These are phyloP conservation scores for Colletotrichum theobromicola DNA, from an alignment of 2,329 filamentous ascomycete species.

Conservation along the genomic window DNA sequence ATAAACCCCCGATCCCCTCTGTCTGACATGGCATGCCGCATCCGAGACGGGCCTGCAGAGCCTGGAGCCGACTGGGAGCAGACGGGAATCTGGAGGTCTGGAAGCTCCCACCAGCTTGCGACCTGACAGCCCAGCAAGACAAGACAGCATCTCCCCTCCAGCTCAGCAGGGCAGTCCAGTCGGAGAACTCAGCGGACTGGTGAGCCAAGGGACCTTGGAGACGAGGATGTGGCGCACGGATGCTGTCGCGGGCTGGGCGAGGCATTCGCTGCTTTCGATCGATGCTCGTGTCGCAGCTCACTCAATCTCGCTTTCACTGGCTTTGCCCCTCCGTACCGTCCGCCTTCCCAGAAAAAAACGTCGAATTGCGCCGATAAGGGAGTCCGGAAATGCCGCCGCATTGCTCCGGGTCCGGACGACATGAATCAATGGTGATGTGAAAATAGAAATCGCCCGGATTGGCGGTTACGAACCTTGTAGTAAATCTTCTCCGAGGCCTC, in stretches of 20 bases:
- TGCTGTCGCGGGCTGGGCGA: conserved; percentile 17
- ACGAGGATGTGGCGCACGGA: conserved; percentile 12
- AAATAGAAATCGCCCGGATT: conserved; percentile 9
- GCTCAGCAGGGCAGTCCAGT: not conserved
- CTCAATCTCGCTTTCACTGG: not conserved
- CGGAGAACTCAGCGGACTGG: not conserved
- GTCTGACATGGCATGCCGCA: conserved; percentile 6
- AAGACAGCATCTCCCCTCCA: not conserved
- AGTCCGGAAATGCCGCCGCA: conserved; percentile 5
- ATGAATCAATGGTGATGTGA: conserved; percentile 7
- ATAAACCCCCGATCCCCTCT: conserved; percentile 4
- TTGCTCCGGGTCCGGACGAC: not conserved
- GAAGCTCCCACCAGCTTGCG: conserved; percentile 12
- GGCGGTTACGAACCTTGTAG: conserved; percentile 79
- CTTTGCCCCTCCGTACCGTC: conserved; percentile 2
- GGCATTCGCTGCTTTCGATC: conserved; percentile 16
- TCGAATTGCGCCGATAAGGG: not conserved
- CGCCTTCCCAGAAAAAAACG: not conserved
- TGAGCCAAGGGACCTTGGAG: conserved; percentile 3
- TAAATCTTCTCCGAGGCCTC: conserved; percentile 74
- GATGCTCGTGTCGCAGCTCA: not conserved
- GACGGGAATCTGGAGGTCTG: not conserved
- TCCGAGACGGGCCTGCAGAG: not conserved
- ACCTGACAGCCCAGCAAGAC: not conserved
- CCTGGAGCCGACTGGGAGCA: not conserved